Evolutionary conservation across 2,329 filamentous ascomycete genomes (phyloP).

Genomic region (Clonostachys rosea): DNA sequence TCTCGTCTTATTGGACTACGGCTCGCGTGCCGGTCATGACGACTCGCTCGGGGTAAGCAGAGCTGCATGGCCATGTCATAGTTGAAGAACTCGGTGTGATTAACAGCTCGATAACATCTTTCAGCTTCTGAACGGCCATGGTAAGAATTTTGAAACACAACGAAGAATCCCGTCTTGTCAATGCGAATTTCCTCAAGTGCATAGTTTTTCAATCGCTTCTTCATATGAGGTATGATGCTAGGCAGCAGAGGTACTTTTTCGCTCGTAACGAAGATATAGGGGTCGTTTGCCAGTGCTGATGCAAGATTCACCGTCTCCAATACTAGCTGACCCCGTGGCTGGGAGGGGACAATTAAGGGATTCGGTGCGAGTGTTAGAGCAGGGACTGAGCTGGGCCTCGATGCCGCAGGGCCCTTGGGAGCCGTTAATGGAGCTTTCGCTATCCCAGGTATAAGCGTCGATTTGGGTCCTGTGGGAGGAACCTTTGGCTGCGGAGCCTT

Average conservation of each 20-base stretch:
- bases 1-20: constrained; percentile 24
- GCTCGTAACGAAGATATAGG: constrained; percentile 88
- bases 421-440: constrained; percentile 69
- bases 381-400: constrained; percentile 28
- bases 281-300: constrained; percentile 67
- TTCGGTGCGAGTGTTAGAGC: constrained; percentile 3
- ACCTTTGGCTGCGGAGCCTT: constrained; percentile 18
- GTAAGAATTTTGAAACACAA: constrained; percentile 79
- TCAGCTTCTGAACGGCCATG: constrained; percentile 76
- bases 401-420: constrained; percentile 75
- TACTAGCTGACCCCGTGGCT: constrained; percentile 18
- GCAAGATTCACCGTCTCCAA: constrained; percentile 65
- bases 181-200: constrained; percentile 76
- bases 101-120: constrained; percentile 72
- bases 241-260: constrained; percentile 81
- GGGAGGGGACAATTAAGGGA: constrained; percentile 17
- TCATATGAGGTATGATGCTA: constrained; percentile 84
- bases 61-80: constrained; percentile 90
- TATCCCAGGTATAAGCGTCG: constrained; percentile 16
- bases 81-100: constrained; percentile 83
- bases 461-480: constrained; percentile 30
- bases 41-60: constrained; percentile 27
- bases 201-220: constrained; percentile 82
- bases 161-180: constrained; percentile 84
- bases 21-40: constrained; percentile 12